A percentile compares a stretch with the other conserved stretches of the same genome.
Conservation (phyloP, 192 early-diverging fungal genomes). For the Diversispora eburnea region DNA sequence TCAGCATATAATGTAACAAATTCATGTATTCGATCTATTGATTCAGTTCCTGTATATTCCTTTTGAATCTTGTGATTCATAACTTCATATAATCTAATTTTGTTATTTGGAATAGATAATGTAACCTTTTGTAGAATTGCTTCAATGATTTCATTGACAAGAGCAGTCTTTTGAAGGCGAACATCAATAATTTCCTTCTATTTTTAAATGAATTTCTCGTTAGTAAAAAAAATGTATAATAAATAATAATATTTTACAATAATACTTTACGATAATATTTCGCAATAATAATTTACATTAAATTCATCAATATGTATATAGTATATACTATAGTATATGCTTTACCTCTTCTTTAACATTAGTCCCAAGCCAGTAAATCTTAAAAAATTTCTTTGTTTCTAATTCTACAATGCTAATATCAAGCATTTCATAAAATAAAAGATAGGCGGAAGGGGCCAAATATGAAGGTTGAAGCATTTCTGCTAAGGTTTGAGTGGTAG, state of each 20-base stretch:
- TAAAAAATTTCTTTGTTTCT: conserved; percentile 72
- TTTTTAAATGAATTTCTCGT: too few species aligned
- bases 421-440: conserved; percentile 80
- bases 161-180: conserved; percentile 61
- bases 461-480: conserved; percentile 42
- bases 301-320: too few species aligned
- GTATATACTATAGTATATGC: too few species aligned
- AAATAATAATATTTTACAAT: too few species aligned
- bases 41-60: conserved; percentile 44
- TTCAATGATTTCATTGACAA: conserved; percentile 46
- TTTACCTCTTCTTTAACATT: conserved; percentile 63
- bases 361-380: conserved; percentile 64
- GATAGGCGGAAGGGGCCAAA: conserved; percentile 33
- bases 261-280: too few species aligned
- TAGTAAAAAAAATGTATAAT: too few species aligned
- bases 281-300: too few species aligned
- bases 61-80: conserved; percentile 43
- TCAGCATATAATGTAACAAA: conserved; percentile 57
- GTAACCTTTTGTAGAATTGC: conserved; percentile 50
- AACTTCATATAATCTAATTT: conserved; percentile 60
- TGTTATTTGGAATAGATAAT: conserved; percentile 38
- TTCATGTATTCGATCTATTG: conserved; percentile 45
- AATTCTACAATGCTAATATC: conserved; percentile 78
- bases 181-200: conserved; percentile 51
- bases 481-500: conserved; percentile 33